Evolutionary conservation across 2,329 filamentous ascomycete species (phyloP).

Genomic region (Pezicula radicicola): DNA sequence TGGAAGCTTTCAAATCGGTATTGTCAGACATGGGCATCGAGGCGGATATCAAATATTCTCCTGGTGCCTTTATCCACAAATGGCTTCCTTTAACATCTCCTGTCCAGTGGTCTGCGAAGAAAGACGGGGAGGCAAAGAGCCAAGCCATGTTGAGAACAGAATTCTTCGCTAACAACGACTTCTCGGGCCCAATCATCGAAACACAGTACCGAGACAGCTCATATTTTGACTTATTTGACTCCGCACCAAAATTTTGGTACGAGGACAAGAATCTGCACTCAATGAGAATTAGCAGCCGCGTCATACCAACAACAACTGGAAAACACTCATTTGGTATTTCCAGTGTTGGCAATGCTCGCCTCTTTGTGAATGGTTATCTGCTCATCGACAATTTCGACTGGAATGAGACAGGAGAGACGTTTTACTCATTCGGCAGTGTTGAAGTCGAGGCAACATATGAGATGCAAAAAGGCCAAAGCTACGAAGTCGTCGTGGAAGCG

Average conservation of each 20-base stretch:
- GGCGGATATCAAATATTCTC: background rate
- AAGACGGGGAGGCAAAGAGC: background rate
- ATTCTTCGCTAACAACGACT: background rate
- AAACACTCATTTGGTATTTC: background rate
- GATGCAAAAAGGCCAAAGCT: background rate
- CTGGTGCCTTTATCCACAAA: background rate
- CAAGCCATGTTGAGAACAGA: background rate
- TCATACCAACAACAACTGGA: background rate
- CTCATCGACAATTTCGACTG: constrained; percentile 23
- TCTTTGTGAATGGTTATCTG: constrained; percentile 28
- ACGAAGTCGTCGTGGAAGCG: background rate
- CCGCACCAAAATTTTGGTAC: background rate
- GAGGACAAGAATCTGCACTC: background rate
- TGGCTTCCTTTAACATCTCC: background rate
- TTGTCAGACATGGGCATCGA: background rate
- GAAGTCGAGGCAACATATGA: background rate
- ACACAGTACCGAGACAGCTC: constrained; percentile 1
- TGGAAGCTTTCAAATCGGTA: constrained; percentile 11
- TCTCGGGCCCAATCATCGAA: background rate
- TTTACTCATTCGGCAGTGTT: background rate
- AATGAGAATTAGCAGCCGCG: background rate
- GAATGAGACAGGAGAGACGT: background rate
- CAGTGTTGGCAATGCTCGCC: constrained; percentile 1
- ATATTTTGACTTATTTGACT: background rate
- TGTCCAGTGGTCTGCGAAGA: background rate